Percentiles rank a stretch among this genome's conserved stretches.
Evolutionary conservation across 176 grass and related monocot genomes (phyloP).

Genomic region (Bothriochloa decipiens): DNA sequence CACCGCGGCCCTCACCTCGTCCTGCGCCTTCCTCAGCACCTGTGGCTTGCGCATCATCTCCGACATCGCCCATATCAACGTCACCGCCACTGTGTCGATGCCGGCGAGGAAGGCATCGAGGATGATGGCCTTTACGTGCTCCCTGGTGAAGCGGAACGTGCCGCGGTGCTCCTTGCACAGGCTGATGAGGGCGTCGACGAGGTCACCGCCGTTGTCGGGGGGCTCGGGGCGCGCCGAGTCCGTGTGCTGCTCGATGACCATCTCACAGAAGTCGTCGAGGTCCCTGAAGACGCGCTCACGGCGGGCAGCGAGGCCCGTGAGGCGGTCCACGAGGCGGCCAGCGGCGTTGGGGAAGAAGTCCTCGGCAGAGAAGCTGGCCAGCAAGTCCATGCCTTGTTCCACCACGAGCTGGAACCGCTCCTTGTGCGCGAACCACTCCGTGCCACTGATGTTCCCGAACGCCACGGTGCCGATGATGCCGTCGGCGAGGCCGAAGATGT

Average conservation of each 20-base stretch:
- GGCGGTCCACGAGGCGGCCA: not conserved
- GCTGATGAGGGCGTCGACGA: slow-evolving; percentile 38
- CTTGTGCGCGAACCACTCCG: not conserved
- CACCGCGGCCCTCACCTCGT: slow-evolving; percentile 8
- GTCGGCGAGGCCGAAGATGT: slow-evolving; percentile 8
- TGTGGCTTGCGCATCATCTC: slow-evolving; percentile 26
- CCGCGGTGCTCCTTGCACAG: slow-evolving; percentile 2
- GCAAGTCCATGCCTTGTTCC: slow-evolving; percentile 13
- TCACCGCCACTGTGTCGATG: slow-evolving; percentile 21
- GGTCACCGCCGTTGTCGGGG: slow-evolving; percentile 31
- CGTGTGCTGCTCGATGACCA: slow-evolving; percentile 29
- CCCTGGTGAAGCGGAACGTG: slow-evolving; percentile 33
- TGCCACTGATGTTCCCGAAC: slow-evolving; percentile 23
- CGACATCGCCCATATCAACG: slow-evolving; percentile 42
- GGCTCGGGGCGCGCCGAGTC: not conserved
- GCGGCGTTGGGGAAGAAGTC: not conserved
- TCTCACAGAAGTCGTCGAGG: slow-evolving; percentile 31
- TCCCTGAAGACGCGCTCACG: slow-evolving; percentile 17
- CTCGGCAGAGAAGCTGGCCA: slow-evolving; percentile 23
- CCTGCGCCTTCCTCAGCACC: slow-evolving; percentile 26
- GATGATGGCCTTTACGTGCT: slow-evolving; percentile 27
- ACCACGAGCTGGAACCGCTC: not conserved
- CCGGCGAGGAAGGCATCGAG: slow-evolving; percentile 27
- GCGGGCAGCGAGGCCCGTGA: not conserved
- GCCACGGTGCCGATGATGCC: slow-evolving; percentile 31